phyloP scores from a whole-genome alignment of 768 basidiomycete genomes.

The Pleurotus tuoliensis region DNA sequence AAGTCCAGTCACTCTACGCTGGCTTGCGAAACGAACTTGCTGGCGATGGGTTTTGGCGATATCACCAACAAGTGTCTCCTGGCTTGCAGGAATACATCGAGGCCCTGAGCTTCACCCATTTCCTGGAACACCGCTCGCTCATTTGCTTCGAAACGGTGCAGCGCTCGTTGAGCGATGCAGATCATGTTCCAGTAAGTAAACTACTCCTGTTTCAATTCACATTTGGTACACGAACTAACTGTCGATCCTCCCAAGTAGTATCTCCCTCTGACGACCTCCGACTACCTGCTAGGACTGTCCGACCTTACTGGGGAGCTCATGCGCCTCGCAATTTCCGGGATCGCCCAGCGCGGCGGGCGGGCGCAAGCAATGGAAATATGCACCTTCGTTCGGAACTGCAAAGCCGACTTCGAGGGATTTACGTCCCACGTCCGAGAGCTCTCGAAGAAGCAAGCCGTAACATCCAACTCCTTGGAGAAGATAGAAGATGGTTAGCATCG shows the following conservation, averaged over 20 bases:
- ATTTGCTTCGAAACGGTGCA: conserved; percentile 71
- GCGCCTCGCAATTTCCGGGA: conserved; percentile 88
- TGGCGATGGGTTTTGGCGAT: conserved; percentile 74
- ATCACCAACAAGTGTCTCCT: conserved; percentile 69
- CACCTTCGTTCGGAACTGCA: conserved; percentile 69
- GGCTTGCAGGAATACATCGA: conserved; percentile 97
- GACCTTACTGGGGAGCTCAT: conserved; percentile 97
- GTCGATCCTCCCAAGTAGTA: conserved; percentile 42
- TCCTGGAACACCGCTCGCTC: conserved; percentile 65
- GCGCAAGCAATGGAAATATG: conserved; percentile 61
- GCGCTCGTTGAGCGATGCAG: conserved; percentile 51
- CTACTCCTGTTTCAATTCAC: neutral
- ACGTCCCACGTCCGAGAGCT: conserved; percentile 69
- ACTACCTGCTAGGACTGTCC: conserved; percentile 89
- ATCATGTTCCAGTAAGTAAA: conserved; percentile 60
- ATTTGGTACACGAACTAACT: neutral
- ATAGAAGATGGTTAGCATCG: conserved; percentile 79
- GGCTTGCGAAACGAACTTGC: conserved; percentile 56
- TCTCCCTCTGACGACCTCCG: conserved; percentile 70
- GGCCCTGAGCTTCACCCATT: conserved; percentile 85
- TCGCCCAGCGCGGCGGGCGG: conserved; percentile 63
- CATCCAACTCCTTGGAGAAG: conserved; percentile 84
- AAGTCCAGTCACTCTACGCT: conserved; percentile 64
- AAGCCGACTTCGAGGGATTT: conserved; percentile 79
- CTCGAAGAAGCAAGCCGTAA: conserved; percentile 84